These are phyloP conservation scores for Diaporthe citri DNA, from an alignment of 2,329 filamentous ascomycete species.

Conservation along the genomic window DNA sequence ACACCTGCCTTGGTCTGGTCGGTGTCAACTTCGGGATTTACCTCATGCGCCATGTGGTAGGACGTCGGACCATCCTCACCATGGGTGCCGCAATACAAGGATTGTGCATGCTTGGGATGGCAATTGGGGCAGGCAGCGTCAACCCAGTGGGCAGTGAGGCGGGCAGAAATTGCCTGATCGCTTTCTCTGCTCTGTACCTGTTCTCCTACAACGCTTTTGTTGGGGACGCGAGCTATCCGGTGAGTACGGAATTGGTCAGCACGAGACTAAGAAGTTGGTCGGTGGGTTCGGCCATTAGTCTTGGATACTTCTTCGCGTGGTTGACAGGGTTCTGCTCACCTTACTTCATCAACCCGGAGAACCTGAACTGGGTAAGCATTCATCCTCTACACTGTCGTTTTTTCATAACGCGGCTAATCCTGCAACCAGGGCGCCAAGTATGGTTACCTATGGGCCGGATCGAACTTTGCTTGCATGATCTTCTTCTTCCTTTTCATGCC, in stretches of 20 bases:
- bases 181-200: slow-evolving; percentile 51
- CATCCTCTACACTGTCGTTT: not conserved
- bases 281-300: slow-evolving; percentile 61
- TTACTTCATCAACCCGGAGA: slow-evolving; percentile 59
- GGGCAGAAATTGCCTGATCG: slow-evolving; percentile 51
- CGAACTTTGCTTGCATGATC: slow-evolving; percentile 47
- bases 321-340: slow-evolving; percentile 59
- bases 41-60: slow-evolving; percentile 60
- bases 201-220: slow-evolving; percentile 55
- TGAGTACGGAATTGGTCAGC: slow-evolving; percentile 46
- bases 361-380: slow-evolving; percentile 53
- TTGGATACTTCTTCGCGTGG: slow-evolving; percentile 62
- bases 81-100: slow-evolving; percentile 58
- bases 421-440: slow-evolving; percentile 55
- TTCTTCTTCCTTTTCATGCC: slow-evolving; percentile 50
- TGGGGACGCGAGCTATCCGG: slow-evolving; percentile 56
- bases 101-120: slow-evolving; percentile 58
- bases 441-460: slow-evolving; percentile 57
- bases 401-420: not conserved
- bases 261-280: slow-evolving; percentile 60
- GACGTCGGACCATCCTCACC: slow-evolving; percentile 61
- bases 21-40: slow-evolving; percentile 63
- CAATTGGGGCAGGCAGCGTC: slow-evolving; percentile 48
- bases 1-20: slow-evolving; percentile 61
- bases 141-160: slow-evolving; percentile 42